These are phyloP conservation scores for Fusarium haematococcum DNA, from an alignment of 2,329 filamentous ascomycete species.

Conservation along the genomic window DNA sequence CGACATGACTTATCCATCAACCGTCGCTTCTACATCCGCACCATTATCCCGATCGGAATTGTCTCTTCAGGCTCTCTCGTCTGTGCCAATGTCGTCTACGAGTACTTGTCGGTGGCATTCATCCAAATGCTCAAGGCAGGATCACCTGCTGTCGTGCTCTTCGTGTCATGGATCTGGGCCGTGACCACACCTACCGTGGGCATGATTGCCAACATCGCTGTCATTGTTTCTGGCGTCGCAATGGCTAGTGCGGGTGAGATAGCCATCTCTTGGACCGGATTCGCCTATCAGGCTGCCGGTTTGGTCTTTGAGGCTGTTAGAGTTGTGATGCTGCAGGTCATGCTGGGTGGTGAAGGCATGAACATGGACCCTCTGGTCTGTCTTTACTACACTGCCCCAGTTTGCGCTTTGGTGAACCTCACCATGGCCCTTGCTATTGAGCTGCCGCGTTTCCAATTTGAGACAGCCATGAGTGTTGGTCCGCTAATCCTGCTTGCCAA, in stretches of 20 bases:
- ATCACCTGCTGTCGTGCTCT: constrained; percentile 3
- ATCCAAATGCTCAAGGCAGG: constrained; percentile 24
- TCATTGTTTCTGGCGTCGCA: constrained; percentile 2
- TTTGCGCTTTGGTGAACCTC: constrained; percentile 9
- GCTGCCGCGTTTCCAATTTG: constrained; percentile 4
- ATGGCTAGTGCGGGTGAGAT: constrained; percentile 9
- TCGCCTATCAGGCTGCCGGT: constrained; percentile 7
- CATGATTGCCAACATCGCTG: constrained; percentile 2
- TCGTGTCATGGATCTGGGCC: constrained; percentile 11
- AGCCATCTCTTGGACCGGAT: constrained; percentile 3
- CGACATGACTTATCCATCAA: constrained; percentile 22
- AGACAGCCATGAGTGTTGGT: not conserved
- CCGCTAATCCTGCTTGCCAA: not conserved
- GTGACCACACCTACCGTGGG: constrained; percentile 3
- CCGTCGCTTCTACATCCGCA: constrained; percentile 14
- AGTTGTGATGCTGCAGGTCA: constrained; percentile 30
- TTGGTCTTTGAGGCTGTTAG: constrained; percentile 24
- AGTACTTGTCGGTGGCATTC: constrained; percentile 15
- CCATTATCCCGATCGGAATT: constrained; percentile 5
- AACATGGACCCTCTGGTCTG: constrained; percentile 33
- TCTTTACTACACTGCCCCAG: constrained; percentile 27
- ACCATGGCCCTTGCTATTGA: constrained; percentile 5
- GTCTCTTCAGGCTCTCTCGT: constrained; percentile 14
- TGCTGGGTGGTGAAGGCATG: constrained; percentile 26
- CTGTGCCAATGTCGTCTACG: constrained; percentile 19